Evolutionary conservation across 2,329 filamentous ascomycete species (phyloP).

Genomic region (Nemania serpens): DNA sequence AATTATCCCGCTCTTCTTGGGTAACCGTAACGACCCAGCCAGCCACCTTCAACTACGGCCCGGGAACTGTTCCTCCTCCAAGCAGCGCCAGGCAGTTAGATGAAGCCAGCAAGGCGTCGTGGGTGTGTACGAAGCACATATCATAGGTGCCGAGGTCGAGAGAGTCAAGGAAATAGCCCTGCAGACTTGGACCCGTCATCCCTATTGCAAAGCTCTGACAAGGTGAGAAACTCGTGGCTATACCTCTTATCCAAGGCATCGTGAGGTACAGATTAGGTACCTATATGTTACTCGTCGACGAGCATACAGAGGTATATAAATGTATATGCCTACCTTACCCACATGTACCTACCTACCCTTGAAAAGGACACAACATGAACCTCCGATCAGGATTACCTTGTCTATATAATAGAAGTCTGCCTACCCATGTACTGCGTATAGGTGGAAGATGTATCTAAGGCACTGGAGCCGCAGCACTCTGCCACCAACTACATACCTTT

Average conservation of each 20-base stretch:
- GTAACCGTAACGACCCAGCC: conserved; percentile 8
- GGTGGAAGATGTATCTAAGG: conserved; percentile 4
- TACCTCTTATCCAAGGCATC: not conserved
- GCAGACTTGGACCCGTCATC: not conserved
- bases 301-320: not conserved
- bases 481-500: not conserved
- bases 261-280: too few species aligned
- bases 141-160: not conserved
- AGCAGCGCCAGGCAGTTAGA: conserved; percentile 6
- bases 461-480: conserved; percentile 28
- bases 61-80: conserved; percentile 4
- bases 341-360: too few species aligned
- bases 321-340: not conserved
- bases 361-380: too few species aligned
- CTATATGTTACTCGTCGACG: too few species aligned
- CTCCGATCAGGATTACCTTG: too few species aligned
- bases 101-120: not conserved
- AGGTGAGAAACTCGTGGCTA: not conserved
- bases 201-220: not conserved
- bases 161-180: not conserved
- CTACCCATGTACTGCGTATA: not conserved
- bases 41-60: conserved; percentile 13
- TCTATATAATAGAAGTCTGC: not conserved
- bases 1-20: conserved; percentile 25
- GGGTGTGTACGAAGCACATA: conserved; percentile 7